Conservation (phyloP, 1,139 yeast genomes). For the Hemisphaericaspora xylanilytica region DNA sequence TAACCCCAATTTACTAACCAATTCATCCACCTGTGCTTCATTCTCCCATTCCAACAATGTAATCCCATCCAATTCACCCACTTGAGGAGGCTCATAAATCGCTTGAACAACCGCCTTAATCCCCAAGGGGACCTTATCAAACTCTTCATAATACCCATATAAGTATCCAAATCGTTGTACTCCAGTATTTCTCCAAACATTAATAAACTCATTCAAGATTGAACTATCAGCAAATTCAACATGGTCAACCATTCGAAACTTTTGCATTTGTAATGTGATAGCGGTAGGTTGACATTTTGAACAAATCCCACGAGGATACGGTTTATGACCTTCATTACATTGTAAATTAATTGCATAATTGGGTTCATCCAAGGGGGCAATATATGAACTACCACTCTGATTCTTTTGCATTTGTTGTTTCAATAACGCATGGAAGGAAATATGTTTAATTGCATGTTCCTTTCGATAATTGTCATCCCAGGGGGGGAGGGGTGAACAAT, state of each 20-base stretch:
- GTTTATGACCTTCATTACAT: constrained; percentile 81
- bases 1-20: constrained; percentile 65
- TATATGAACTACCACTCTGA: constrained; percentile 59
- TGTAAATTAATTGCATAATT: constrained; percentile 59
- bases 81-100: constrained; percentile 90
- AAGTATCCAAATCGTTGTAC: constrained; percentile 82
- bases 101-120: constrained; percentile 93
- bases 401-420: constrained; percentile 69
- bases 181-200: constrained; percentile 88
- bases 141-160: constrained; percentile 76
- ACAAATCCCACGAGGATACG: constrained; percentile 94
- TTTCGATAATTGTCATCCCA: constrained; percentile 81
- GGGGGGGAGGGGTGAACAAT: constrained; percentile 93
- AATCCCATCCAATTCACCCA: constrained; percentile 82
- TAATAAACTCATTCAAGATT: constrained; percentile 78
- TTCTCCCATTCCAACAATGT: constrained; percentile 64
- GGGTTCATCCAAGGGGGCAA: constrained; percentile 77
- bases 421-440: constrained; percentile 81
- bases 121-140: constrained; percentile 86
- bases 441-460: constrained; percentile 79
- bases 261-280: constrained; percentile 85
- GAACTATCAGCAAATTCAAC: constrained; percentile 80
- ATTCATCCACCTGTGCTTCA: constrained; percentile 48
- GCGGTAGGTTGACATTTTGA: constrained; percentile 98
- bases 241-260: constrained; percentile 95